Conservation (phyloP, 306 rosid genomes). For the Senna siamea region DNA sequence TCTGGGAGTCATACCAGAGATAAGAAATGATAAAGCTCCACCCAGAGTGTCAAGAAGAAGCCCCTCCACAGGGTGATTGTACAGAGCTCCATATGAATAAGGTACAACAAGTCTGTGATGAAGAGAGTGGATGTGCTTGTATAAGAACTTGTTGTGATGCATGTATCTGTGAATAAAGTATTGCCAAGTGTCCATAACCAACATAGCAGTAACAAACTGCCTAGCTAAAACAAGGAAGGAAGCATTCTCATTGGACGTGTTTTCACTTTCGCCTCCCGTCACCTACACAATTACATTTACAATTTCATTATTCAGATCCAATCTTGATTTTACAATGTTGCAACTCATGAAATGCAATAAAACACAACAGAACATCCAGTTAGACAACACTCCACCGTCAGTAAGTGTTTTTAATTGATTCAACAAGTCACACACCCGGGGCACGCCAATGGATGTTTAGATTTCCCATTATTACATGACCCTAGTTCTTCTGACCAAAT, state of each 20-base stretch:
- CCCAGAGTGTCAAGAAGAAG: constrained; percentile 92
- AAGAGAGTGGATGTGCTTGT: constrained; percentile 90
- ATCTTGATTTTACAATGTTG: constrained; percentile 18
- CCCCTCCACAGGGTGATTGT: constrained; percentile 95
- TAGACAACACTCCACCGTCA: neutral
- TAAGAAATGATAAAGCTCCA: constrained; percentile 83
- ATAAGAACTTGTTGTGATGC: constrained; percentile 92
- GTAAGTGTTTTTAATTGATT: constrained; percentile 19
- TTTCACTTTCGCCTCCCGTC: constrained; percentile 61
- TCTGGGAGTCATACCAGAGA: constrained; percentile 89
- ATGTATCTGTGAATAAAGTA: constrained; percentile 95
- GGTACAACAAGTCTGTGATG: constrained; percentile 90
- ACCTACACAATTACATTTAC: constrained; percentile 53
- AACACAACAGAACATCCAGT: constrained; percentile 14
- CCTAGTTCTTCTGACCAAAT: neutral
- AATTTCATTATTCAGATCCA: constrained; percentile 28
- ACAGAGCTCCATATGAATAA: constrained; percentile 88
- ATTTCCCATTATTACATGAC: neutral
- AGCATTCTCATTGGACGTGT: constrained; percentile 38
- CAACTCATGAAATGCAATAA: neutral
- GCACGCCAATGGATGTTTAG: neutral
- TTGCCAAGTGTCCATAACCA: constrained; percentile 94
- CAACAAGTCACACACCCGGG: neutral
- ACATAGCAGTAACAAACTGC: constrained; percentile 80
- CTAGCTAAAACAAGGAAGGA: constrained; percentile 57